Percentiles rank a stretch among this genome's conserved stretches.
These are phyloP conservation scores for Torulaspora delbrueckii DNA, from an alignment of 805 yeast species.

Conservation along the genomic window DNA sequence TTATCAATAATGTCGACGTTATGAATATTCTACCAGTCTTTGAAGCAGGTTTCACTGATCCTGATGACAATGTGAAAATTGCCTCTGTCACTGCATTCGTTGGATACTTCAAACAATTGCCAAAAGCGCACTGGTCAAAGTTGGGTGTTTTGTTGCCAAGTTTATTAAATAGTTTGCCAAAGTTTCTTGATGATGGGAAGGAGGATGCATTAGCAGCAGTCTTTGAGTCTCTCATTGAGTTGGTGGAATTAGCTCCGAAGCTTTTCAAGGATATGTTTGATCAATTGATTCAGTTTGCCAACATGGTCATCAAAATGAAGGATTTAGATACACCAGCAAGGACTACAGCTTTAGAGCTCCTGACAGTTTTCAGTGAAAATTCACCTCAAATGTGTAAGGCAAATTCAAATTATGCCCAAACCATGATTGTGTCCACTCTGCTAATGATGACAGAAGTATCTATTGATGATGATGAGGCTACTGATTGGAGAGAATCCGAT, in stretches of 20 bases:
- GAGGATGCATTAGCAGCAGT: conserved; percentile 79
- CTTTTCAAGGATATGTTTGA: conserved; percentile 89
- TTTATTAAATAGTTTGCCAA: conserved; percentile 80
- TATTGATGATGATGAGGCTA: conserved; percentile 78
- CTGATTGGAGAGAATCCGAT: conserved; percentile 81
- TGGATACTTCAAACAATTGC: conserved; percentile 76
- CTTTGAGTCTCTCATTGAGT: conserved; percentile 82
- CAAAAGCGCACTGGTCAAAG: conserved; percentile 71
- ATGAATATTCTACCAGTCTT: conserved; percentile 61
- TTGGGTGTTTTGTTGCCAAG: conserved; percentile 78
- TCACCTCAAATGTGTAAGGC: conserved; percentile 93
- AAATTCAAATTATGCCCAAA: conserved; percentile 63
- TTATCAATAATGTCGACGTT: conserved; percentile 57
- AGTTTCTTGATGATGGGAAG: conserved; percentile 71
- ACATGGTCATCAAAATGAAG: conserved; percentile 74
- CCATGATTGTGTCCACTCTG: conserved; percentile 68
- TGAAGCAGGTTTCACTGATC: conserved; percentile 74
- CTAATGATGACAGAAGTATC: conserved; percentile 91
- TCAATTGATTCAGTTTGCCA: conserved; percentile 78
- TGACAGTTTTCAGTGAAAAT: conserved; percentile 86
- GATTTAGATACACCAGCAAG: conserved; percentile 78
- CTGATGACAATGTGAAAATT: conserved; percentile 76
- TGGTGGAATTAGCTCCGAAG: conserved; percentile 91
- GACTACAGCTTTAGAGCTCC: conserved; percentile 79
- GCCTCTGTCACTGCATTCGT: conserved; percentile 91